Conservation (phyloP, 768 basidiomycete genomes). For the Sarcomyxa edulis region DNA sequence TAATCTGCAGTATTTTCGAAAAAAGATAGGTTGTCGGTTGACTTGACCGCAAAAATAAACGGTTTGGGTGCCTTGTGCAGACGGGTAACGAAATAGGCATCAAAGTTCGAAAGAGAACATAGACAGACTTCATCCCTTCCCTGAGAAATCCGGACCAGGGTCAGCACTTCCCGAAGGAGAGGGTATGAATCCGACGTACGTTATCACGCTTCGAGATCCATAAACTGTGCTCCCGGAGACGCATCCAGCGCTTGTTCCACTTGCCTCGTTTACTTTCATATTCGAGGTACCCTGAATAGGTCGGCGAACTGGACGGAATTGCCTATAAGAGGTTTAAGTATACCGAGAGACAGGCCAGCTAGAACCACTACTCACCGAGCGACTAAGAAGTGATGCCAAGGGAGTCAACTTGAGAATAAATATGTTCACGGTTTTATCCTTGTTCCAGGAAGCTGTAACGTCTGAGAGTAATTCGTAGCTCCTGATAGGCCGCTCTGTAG, state of each 20-base stretch:
- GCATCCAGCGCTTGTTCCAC: constrained; percentile 92
- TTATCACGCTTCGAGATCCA: constrained; percentile 89
- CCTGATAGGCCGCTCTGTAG: constrained; percentile 81
- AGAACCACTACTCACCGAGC: constrained; percentile 38
- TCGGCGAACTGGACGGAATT: constrained; percentile 40
- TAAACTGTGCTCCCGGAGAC: constrained; percentile 78
- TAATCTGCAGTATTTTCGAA: constrained; percentile 91
- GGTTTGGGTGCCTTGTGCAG: constrained; percentile 78
- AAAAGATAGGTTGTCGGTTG: constrained; percentile 77
- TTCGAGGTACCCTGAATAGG: constrained; percentile 65
- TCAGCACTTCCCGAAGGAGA: constrained; percentile 1
- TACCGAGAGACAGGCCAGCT: background rate
- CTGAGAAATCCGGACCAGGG: constrained; percentile 38
- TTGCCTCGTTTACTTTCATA: constrained; percentile 90
- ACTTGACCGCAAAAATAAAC: constrained; percentile 84
- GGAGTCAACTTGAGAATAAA: constrained; percentile 77
- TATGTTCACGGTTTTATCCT: constrained; percentile 71
- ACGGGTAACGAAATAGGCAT: constrained; percentile 78
- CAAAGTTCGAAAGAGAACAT: constrained; percentile 85
- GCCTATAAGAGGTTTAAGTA: constrained; percentile 16
- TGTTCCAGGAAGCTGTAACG: constrained; percentile 85
- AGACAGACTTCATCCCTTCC: constrained; percentile 80
- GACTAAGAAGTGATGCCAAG: constrained; percentile 53
- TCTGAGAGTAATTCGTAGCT: constrained; percentile 81
- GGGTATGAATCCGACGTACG: constrained; percentile 48